Percentiles rank a stretch among this genome's conserved stretches.
Conservation (phyloP, 2,329 filamentous ascomycete genomes). For the Rutstroemia sp. region DNA sequence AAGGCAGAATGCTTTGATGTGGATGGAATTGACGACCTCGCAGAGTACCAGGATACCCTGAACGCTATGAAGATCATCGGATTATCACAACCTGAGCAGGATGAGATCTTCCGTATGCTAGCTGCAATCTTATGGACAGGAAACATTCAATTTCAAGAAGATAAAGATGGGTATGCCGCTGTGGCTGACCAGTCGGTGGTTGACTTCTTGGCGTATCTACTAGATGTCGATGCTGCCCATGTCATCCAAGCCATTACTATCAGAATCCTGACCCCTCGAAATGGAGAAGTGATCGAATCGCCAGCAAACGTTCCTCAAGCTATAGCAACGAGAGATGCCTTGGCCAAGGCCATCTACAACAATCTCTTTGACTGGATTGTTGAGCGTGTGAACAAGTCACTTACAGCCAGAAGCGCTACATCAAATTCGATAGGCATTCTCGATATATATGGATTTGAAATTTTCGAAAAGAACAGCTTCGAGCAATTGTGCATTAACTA, state of each 20-base stretch:
- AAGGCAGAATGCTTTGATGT: slow-evolving; percentile 93
- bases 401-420: slow-evolving; percentile 69
- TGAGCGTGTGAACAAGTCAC: slow-evolving; percentile 77
- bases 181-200: slow-evolving; percentile 86
- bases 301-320: slow-evolving; percentile 87
- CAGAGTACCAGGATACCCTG: slow-evolving; percentile 83
- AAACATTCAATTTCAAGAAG: slow-evolving; percentile 85
- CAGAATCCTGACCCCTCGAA: slow-evolving; percentile 68
- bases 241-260: slow-evolving; percentile 84
- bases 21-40: slow-evolving; percentile 82
- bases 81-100: slow-evolving; percentile 78
- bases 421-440: slow-evolving; percentile 89
- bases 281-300: slow-evolving; percentile 60
- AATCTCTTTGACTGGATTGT: slow-evolving; percentile 99
- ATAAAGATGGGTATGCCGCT: slow-evolving; percentile 79
- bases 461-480: slow-evolving; percentile 98
- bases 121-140: slow-evolving; percentile 89
- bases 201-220: slow-evolving; percentile 86
- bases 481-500: slow-evolving; percentile 99
- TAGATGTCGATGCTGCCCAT: slow-evolving; percentile 76
- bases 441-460: slow-evolving; percentile 98
- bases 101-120: slow-evolving; percentile 94
- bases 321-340: slow-evolving; percentile 75
- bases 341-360: slow-evolving; percentile 93
- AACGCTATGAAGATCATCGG: slow-evolving; percentile 95